phyloP scores from a whole-genome alignment of 2,329 filamentous ascomycete genomes.

The Cytospora chrysosperma region DNA sequence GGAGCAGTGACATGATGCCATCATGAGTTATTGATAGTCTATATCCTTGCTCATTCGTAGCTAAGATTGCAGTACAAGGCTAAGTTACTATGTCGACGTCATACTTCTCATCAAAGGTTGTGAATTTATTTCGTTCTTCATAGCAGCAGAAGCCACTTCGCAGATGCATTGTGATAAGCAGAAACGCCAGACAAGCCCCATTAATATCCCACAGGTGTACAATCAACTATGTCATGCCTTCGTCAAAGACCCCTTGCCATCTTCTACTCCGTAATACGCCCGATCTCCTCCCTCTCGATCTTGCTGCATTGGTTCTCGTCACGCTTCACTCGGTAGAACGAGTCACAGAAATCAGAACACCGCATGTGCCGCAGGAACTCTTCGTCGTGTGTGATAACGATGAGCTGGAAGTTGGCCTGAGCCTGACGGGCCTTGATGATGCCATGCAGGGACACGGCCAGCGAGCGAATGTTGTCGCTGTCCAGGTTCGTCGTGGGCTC shows the following conservation, averaged over 20 bases:
- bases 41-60: not conserved
- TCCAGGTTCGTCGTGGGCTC: conserved; percentile 98
- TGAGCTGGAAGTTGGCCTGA: conserved; percentile 95
- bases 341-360: conserved; percentile 88
- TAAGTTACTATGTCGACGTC: not conserved
- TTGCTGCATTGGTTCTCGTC: conserved; percentile 84
- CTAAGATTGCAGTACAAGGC: not conserved
- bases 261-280: conserved; percentile 41
- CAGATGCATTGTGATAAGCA: not conserved
- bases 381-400: conserved; percentile 98
- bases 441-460: conserved; percentile 79
- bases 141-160: not conserved
- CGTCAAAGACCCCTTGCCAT: not conserved
- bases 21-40: not conserved
- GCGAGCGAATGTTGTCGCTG: conserved; percentile 85
- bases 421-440: conserved; percentile 82
- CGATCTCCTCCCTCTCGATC: conserved; percentile 70
- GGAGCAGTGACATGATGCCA: not conserved
- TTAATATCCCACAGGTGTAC: not conserved
- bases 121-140: too few relatives aligned
- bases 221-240: not conserved
- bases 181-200: not conserved
- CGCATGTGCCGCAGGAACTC: conserved; percentile 93
- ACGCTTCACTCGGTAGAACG: conserved; percentile 83
- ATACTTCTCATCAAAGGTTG: not conserved